These are phyloP conservation scores for Isatis tinctoria DNA, from an alignment of 345 rosid genomes.

Conservation along the genomic window DNA sequence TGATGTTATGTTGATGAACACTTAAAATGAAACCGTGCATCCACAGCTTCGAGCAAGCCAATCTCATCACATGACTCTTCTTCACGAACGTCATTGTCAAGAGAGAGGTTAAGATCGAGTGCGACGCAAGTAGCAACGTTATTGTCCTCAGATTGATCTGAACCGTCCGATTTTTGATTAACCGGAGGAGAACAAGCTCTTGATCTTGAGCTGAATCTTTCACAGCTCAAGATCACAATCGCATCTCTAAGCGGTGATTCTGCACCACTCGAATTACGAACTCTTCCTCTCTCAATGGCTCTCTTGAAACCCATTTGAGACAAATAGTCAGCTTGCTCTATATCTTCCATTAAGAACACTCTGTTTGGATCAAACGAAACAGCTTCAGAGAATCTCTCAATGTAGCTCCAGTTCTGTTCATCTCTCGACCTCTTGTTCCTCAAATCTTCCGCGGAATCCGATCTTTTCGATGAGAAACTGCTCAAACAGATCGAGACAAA, in stretches of 20 bases:
- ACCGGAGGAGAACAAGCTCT: conserved; percentile 57
- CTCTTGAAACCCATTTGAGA: conserved; percentile 65
- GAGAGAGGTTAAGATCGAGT: conserved; percentile 70
- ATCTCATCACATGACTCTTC: conserved; percentile 52
- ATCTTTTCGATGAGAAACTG: conserved; percentile 58
- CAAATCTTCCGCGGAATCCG: conserved; percentile 50
- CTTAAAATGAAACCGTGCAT: conserved; percentile 53
- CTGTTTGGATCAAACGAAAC: conserved; percentile 55
- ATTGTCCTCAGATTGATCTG: conserved; percentile 29
- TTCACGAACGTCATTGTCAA: conserved; percentile 42
- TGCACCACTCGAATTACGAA: conserved; percentile 38
- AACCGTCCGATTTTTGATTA: conserved; percentile 39
- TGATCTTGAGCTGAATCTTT: conserved; percentile 66
- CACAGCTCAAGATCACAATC: conserved; percentile 71
- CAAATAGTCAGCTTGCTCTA: conserved; percentile 65
- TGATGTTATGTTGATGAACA: conserved; percentile 16
- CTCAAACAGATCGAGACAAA: conserved; percentile 51
- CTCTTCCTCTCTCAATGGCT: conserved; percentile 65
- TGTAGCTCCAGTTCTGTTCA: conserved; percentile 49
- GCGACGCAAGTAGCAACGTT: conserved; percentile 40
- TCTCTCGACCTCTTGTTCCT: conserved; percentile 66
- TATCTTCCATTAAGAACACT: conserved; percentile 73
- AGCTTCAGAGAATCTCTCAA: conserved; percentile 67
- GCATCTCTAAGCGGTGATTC: conserved; percentile 62
- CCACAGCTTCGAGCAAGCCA: conserved; percentile 73